A percentile compares a stretch with the other conserved stretches of the same genome.
Evolutionary conservation across 2,329 filamentous ascomycete genomes (phyloP).

Genomic region (Anisogramma anomala): DNA sequence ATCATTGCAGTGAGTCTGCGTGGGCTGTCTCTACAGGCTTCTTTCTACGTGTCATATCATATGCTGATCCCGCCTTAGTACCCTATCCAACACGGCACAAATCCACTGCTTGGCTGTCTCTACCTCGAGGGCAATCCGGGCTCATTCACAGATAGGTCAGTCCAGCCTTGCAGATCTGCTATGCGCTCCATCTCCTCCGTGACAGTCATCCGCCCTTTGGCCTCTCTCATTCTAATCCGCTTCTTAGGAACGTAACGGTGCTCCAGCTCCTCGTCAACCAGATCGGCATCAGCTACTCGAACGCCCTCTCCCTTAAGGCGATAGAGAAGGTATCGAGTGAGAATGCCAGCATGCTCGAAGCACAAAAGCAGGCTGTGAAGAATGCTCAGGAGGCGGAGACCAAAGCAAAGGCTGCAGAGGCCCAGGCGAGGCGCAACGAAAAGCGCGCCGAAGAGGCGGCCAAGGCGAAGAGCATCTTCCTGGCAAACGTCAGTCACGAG

Average conservation of each 20-base stretch:
- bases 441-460: slow-evolving; percentile 74
- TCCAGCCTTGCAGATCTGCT: neutral
- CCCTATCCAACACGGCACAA: slow-evolving; percentile 62
- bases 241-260: slow-evolving; percentile 43
- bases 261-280: slow-evolving; percentile 65
- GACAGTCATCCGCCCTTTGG: neutral
- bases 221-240: neutral
- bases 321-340: slow-evolving; percentile 68
- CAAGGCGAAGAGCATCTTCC: slow-evolving; percentile 71
- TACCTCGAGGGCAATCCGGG: slow-evolving; percentile 66
- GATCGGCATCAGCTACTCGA: slow-evolving; percentile 61
- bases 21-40: too few relatives aligned
- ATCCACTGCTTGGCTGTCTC: slow-evolving; percentile 58
- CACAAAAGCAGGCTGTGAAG: slow-evolving; percentile 62
- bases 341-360: slow-evolving; percentile 65
- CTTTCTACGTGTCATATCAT: neutral
- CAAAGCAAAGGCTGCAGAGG: slow-evolving; percentile 66
- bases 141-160: slow-evolving; percentile 59
- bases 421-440: slow-evolving; percentile 66
- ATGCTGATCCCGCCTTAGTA: neutral
- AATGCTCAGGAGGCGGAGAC: slow-evolving; percentile 63
- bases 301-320: slow-evolving; percentile 55
- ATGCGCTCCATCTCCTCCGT: neutral
- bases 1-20: slow-evolving; percentile 54
- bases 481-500: slow-evolving; percentile 72